phyloP scores from a whole-genome alignment of 805 yeast genomes.

The Lachancea thermotolerans region DNA sequence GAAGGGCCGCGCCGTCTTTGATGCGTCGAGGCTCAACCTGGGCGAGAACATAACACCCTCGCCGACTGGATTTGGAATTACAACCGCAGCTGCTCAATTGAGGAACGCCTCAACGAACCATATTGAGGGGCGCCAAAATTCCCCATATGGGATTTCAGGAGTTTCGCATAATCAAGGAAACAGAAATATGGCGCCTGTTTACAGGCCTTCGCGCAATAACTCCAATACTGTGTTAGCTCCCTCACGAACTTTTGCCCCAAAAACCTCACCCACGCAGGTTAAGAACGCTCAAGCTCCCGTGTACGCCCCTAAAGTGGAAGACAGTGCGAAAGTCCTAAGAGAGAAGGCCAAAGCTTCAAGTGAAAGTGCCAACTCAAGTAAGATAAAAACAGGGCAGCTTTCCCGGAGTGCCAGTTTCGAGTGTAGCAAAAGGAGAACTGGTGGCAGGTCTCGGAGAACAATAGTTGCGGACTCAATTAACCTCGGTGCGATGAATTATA shows the following conservation, averaged over 20 bases:
- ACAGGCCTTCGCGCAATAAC: constrained; percentile 5
- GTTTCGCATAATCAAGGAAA: neutral
- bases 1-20: constrained; percentile 21
- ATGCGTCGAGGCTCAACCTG: constrained; percentile 17
- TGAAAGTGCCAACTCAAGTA: neutral
- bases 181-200: constrained; percentile 14
- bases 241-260: constrained; percentile 13
- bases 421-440: neutral
- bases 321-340: neutral
- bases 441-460: constrained; percentile 9
- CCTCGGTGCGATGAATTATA: constrained; percentile 6
- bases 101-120: neutral
- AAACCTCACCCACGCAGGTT: neutral
- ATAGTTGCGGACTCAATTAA: constrained; percentile 15
- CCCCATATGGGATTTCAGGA: neutral
- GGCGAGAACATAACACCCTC: constrained; percentile 11
- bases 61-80: constrained; percentile 15
- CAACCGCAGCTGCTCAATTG: constrained; percentile 28
- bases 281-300: neutral
- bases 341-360: neutral
- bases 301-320: constrained; percentile 3
- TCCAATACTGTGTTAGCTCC: constrained; percentile 8
- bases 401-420: neutral
- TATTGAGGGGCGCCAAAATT: constrained; percentile 3
- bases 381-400: neutral